phyloP scores from a whole-genome alignment of 768 basidiomycete genomes.

The Mycena filopes region DNA sequence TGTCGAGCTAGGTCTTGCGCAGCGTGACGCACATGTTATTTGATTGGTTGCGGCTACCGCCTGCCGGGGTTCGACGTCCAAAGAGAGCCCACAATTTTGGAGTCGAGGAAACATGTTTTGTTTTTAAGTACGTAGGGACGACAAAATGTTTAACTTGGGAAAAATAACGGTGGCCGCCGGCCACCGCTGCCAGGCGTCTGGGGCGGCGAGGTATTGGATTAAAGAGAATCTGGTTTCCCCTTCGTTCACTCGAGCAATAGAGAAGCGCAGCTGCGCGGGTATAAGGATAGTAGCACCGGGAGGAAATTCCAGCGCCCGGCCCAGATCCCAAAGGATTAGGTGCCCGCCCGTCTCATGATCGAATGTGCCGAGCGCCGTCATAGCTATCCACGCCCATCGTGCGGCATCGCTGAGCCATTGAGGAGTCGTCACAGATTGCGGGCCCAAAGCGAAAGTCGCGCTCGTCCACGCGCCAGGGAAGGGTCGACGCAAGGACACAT shows the following conservation, averaged over 20 bases:
- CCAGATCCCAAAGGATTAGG: slow-evolving; percentile 1
- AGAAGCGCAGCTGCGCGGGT: not conserved
- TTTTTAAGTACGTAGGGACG: not conserved
- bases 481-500: not conserved
- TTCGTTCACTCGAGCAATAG: not conserved
- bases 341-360: not conserved
- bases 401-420: not conserved
- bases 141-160: not conserved
- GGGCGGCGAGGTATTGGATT: not conserved
- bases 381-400: not conserved
- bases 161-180: not conserved
- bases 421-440: not conserved
- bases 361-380: not conserved
- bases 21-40: too few species aligned
- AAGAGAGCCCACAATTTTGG: too few species aligned
- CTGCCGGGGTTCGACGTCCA: too few species aligned
- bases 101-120: too few species aligned
- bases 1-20: too few species aligned
- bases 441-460: not conserved
- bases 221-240: not conserved
- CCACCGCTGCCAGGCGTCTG: not conserved
- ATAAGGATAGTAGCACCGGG: not conserved
- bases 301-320: not conserved
- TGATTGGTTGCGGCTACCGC: too few species aligned
- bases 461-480: not conserved